Base-by-base conservation (phyloP, 106 monocot genomes). In the Acanthochlamys bracteata region DNA sequence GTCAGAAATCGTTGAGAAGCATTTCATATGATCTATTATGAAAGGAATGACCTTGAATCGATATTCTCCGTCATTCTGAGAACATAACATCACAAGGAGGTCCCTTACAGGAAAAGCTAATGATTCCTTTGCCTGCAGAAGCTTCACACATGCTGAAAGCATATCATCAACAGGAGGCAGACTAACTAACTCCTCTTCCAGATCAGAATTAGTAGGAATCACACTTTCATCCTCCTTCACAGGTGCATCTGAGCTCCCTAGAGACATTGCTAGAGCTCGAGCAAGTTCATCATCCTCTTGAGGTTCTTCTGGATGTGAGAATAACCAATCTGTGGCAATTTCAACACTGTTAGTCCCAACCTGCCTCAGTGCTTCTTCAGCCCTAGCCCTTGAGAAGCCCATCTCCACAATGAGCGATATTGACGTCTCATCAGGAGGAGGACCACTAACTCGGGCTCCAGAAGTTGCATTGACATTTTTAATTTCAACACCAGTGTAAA, bases 251-350 rank as follows among this genome's bases (percentile, higher is more conserved):
- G 84, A 76, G 63, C 83, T 91, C 46, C 92, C 92, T 53, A 99
- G 59, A 42, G 98, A 99, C 82, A 99, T 83, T 49, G 89, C 92
- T 65, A 99, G 88, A 70, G 98, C 98, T 60, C 79, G 88, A 59
- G 98, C 98, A 83, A 99, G 98, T 61, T 99, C 98, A 78, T 78
- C 91, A 80, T 99, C 98, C 74, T 98, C 98, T 82, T 89, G 80
- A 20, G 98, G 92, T 72, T 89, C 92, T 62, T 99, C 98, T 41
- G 92, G 98, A 71, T 99, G 92, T 57, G 89, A 83, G 52, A 92
- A 92, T 42, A 99, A 73, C 98, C 98, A 99, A 71, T 99, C 98
- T 42, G 86, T 89, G 52, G 98, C 98, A 41, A 86, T 73, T 73
- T 89, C 98, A 57, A 99, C 98, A 84, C 92, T 99, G 55, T 99